Base-by-base conservation (phyloP, 2,329 filamentous ascomycete genomes). In the Didymella arachidicola region DNA sequence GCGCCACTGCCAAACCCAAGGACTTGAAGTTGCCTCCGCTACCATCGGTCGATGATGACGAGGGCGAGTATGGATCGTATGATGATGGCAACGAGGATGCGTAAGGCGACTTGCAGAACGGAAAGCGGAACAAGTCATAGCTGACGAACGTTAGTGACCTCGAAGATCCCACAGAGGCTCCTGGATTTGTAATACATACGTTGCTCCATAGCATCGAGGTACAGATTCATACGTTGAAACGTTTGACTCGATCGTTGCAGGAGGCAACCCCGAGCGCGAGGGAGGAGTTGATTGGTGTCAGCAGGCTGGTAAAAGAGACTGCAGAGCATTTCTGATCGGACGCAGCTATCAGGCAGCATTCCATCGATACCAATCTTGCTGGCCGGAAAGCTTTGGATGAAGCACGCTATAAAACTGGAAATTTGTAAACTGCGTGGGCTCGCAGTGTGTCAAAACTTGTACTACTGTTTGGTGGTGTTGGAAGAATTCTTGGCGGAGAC, bases 211-310 rank as follows among this genome's bases (percentile, higher is more conserved):
- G 69, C 39, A 68, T 72, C 41, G 57, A 61, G 14, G 29, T 66
- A 19, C 69, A 72, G 43, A 66, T 70, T 18, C 61, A 65, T 18
- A 65, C 53, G 1, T 50, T 73, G 12, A 72, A 70, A 52, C 53
- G 60, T 8, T 26, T 73, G 10, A 63, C 70, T 10, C 66, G 66
- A 7, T 61, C 64, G 1, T 45, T 72, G 18, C 71, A 72, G 43
- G 71, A 73, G 22, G 68, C 64, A 2, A 67, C 68, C 3, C 64
- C 62, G 14, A 61, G 63, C 27, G 64, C 64, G 2, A 61, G 52
- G 26, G 58, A 62, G 1, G 69, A 73, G 42, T 57, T 72, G 7
- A 32, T 57, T 0, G 61, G 60, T 10, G 61, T 72, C 1, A 29
- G 56, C 4, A 51, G 34, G 19, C 55, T 72, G 16, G 62, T 71